A percentile compares a stretch with the other conserved stretches of the same genome.
Evolutionary conservation across 495 filamentous ascomycete species (phyloP).

Genomic region (Aspergillus baeticus): DNA sequence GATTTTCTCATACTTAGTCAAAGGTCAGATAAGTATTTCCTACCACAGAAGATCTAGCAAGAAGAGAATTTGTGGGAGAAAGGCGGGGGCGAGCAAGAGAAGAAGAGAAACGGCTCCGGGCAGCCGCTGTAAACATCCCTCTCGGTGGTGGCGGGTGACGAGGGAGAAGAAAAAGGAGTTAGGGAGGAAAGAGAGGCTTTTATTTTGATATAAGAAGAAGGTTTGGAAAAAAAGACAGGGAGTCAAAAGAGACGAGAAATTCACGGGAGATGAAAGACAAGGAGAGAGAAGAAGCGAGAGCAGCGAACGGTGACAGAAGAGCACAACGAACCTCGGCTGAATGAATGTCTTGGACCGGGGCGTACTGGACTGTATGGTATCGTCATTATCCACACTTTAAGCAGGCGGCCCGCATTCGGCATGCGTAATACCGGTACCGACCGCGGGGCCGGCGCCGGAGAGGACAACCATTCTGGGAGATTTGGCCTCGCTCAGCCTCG

Average conservation of each 20-base stretch:
- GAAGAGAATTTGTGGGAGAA: slow-evolving; percentile 36
- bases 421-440: slow-evolving; percentile 11
- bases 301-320: slow-evolving; percentile 10
- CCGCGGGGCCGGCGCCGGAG: background rate
- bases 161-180: background rate
- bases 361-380: slow-evolving; percentile 9
- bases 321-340: slow-evolving; percentile 23
- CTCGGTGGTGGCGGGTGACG: slow-evolving; percentile 21
- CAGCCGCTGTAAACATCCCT: slow-evolving; percentile 51
- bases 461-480: background rate
- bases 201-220: slow-evolving; percentile 11
- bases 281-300: slow-evolving; percentile 8
- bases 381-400: background rate
- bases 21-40: slow-evolving; percentile 10
- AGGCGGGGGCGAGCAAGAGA: slow-evolving; percentile 41
- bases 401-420: background rate
- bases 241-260: slow-evolving; percentile 15
- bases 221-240: slow-evolving; percentile 10
- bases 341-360: background rate
- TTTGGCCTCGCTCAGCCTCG: slow-evolving; percentile 8
- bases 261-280: slow-evolving; percentile 16
- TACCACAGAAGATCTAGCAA: slow-evolving; percentile 39
- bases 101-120: slow-evolving; percentile 45
- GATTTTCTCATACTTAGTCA: background rate
- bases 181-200: slow-evolving; percentile 10